A percentile compares a stretch with the other conserved stretches of the same genome.
Conservation (phyloP, 1,284 basidiomycete genomes). For the Cutaneotrichosporon dermatis region DNA sequence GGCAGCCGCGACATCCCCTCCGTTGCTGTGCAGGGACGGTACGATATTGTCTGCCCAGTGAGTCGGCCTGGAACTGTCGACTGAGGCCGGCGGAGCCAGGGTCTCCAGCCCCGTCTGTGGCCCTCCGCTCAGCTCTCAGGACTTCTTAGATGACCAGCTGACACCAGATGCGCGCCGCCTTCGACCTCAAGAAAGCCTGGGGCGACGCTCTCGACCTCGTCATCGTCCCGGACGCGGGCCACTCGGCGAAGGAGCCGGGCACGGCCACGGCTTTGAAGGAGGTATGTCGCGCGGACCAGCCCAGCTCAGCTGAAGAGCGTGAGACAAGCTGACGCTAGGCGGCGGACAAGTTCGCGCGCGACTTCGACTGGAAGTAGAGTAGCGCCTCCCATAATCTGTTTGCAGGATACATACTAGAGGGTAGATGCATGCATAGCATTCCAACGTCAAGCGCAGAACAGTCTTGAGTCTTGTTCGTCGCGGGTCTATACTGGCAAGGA, state of each 20-base stretch:
- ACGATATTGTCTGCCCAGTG: constrained; percentile 52
- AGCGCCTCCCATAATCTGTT: too few species aligned
- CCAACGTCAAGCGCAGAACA: too few species aligned
- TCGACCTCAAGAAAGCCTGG: constrained; percentile 72
- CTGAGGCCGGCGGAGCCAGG: too few species aligned
- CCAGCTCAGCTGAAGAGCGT: too few species aligned
- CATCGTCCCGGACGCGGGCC: constrained; percentile 83
- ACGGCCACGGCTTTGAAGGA: constrained; percentile 43
- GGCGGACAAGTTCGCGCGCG: constrained; percentile 7
- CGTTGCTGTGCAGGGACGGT: constrained; percentile 72
- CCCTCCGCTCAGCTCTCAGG: too few species aligned
- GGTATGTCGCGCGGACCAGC: background rate
- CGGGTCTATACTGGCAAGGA: too few species aligned
- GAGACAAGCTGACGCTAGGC: background rate
- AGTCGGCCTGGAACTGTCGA: constrained; percentile 9
- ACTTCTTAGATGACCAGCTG: background rate
- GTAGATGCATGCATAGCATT: too few species aligned
- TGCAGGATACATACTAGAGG: too few species aligned
- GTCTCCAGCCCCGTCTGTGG: too few species aligned
- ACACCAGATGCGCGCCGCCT: constrained; percentile 50
- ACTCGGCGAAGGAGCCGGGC: constrained; percentile 74
- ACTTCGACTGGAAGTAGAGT: constrained; percentile 7
- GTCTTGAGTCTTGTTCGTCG: too few species aligned
- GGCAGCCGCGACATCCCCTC: constrained; percentile 68
- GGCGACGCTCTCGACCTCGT: constrained; percentile 64